A percentile compares a stretch with the other conserved stretches of the same genome.
phyloP scores from a whole-genome alignment of 805 yeast genomes.

The Vanderwaltozyma yarrowii region DNA sequence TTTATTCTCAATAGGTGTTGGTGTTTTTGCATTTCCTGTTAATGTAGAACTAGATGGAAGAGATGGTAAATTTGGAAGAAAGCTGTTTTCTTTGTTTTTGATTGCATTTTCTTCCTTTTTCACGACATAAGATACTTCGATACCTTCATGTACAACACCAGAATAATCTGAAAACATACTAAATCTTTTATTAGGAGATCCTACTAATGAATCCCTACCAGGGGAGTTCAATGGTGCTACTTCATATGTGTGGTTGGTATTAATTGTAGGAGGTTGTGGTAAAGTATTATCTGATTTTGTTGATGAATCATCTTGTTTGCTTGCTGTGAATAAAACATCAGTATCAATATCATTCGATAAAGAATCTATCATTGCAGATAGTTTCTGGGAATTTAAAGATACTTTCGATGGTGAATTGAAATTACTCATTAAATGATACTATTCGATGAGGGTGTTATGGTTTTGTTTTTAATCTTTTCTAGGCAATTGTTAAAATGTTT shows the following conservation, averaged over 20 bases:
- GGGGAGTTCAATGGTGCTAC: too few species aligned
- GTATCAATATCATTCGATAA: constrained; percentile 10
- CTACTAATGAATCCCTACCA: neutral
- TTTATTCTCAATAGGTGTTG: constrained; percentile 2
- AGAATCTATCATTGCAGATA: constrained; percentile 24
- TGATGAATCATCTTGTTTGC: too few species aligned
- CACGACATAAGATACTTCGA: constrained; percentile 23
- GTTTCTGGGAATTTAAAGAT: constrained; percentile 16
- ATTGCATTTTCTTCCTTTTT: constrained; percentile 3
- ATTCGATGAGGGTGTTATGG: too few species aligned
- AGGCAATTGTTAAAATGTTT: too few species aligned
- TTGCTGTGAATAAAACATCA: constrained; percentile 4
- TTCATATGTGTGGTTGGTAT: too few species aligned
- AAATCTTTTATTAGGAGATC: neutral
- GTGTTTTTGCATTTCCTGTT: constrained; percentile 2
- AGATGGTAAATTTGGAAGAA: neutral
- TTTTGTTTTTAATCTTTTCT: too few species aligned
- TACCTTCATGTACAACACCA: constrained; percentile 26
- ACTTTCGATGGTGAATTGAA: constrained; percentile 11
- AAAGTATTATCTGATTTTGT: too few species aligned
- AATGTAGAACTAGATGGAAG: constrained; percentile 2
- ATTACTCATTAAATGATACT: too few species aligned
- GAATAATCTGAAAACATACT: constrained; percentile 26
- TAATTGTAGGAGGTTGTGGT: too few species aligned
- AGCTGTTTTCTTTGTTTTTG: neutral